phyloP scores from a whole-genome alignment of 768 basidiomycete genomes.

The Heimioporus sp. region DNA sequence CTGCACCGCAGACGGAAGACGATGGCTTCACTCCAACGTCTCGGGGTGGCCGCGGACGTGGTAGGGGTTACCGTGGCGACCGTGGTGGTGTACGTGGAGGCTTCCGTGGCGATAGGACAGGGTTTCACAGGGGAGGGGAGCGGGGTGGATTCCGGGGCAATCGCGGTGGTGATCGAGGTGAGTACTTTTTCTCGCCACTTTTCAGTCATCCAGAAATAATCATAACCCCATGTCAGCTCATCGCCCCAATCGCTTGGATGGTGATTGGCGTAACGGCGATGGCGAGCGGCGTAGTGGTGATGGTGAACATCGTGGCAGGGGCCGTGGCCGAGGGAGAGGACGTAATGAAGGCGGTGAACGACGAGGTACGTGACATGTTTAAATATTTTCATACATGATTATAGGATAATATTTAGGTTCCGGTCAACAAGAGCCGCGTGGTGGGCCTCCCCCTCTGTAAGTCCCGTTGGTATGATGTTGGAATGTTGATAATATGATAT shows the following conservation, averaged over 20 bases:
- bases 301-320: constrained; percentile 38
- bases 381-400: background rate
- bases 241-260: constrained; percentile 26
- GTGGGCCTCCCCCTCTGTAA: constrained; percentile 18
- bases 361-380: constrained; percentile 31
- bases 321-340: constrained; percentile 45
- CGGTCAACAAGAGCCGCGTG: constrained; percentile 22
- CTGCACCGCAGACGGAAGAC: constrained; percentile 39
- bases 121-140: constrained; percentile 36
- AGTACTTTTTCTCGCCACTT: background rate
- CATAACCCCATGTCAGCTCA: constrained; percentile 7
- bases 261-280: constrained; percentile 51
- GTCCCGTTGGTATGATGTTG: background rate
- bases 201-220: background rate
- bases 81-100: constrained; percentile 42
- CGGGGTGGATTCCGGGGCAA: constrained; percentile 35
- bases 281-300: constrained; percentile 38
- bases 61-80: constrained; percentile 41
- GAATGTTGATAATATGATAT: background rate
- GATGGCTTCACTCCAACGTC: constrained; percentile 58
- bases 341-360: constrained; percentile 41
- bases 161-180: constrained; percentile 30
- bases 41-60: constrained; percentile 48
- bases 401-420: constrained; percentile 12
- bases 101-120: constrained; percentile 37